Base-by-base conservation (phyloP, 129 eudicot species). In the Chrysanthemum lavandulifolium region DNA sequence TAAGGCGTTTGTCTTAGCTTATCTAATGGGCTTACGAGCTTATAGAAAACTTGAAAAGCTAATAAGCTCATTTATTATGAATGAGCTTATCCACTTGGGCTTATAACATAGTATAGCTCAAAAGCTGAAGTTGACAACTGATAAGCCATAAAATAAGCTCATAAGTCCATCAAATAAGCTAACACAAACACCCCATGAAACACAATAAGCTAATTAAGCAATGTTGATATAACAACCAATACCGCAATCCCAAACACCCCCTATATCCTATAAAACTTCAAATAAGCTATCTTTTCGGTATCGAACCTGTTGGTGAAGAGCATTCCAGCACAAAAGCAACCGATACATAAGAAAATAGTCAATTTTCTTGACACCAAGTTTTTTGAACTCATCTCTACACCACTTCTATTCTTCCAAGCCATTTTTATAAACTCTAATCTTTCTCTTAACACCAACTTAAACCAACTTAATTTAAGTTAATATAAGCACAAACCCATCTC, bases 251-350 rank as follows among this genome's bases (percentile, higher is more conserved):
- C 5, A 53, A 31, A 21, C 79, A 76, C 9, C n/a, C 5, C 45
- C 2, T 23, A 10, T 10, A 40, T 14, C 2, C 21, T 2, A 69
- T 55, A 23, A 21, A 48, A 72, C 57, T 10, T 33, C 3, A 61
- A 60, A 50, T 23, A 57, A 81, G 43, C 13, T 21, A 75, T 21
- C 2, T 56, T 56, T 75, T 5, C n/a, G 6, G 13, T 56, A 29
- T 18, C 36, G 48, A 74, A 91, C 98, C 96, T 92, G 95, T 84
- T 86, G 51, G 96, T 87, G 90, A 92, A 92, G 81, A 92, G 83
- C 96, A 92, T 84, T 72, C 98, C 98, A 76, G 85, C 96, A 80
- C 80, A 90, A 62, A 90, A 90, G 82, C 93, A 90, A 8, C n/a
- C 85, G 65, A 86, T 61, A 51, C 93, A 88, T 0, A 94, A 73